Base-by-base conservation (phyloP, 2,329 filamentous ascomycete genomes). In the Paecilomyces formosus region DNA sequence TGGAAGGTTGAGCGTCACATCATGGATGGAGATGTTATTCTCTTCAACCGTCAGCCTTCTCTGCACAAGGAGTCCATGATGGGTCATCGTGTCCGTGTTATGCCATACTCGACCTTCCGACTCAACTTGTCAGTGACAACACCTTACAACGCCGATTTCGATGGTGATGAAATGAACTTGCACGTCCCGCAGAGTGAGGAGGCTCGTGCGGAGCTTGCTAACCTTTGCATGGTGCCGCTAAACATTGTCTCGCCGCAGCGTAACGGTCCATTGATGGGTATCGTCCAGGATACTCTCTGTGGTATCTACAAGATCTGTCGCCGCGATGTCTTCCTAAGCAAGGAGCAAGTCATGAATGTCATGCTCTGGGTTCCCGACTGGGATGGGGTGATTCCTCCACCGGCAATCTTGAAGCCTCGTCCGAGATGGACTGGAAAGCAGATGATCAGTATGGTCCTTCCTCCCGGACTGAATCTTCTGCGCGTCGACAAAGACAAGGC, bases 21-120 rank as follows among this genome's bases (percentile, higher is more conserved):
- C 63, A 87, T 96, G 68, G 91, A 96, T 69, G 93, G 93, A 59
- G 94, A 99, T 75, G 95, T 91, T 65, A 97, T 99, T 77, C 92
- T 99, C 70, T 99, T 99, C 85, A 99, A 99, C 75, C 94, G 94
- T 82, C 94, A 99, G 73, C 94, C 94, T 0, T 99, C 94, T 35
- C 82, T 99, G 69, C 94, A 99, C 82, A 99, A 99, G 77, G 94
- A 99, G 73, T 99, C 94, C 61, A 99, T 99, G 94, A 99, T 99
- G 95, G 94, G 91, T 75, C 94, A 99, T 77, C 87, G 91, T 67
- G 94, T 99, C 63, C 88, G 88, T 61, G 94, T 99, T 61, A 97
- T 99, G 92, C 94, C 94, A 2, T 99, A 96, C 75, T 99, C 94
- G 5, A 99, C 94, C 1, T 99, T 99, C 81, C 88, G 94, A 63